Base-by-base conservation (phyloP, 2,329 filamentous ascomycete genomes). In the Sporothrix phasma region DNA sequence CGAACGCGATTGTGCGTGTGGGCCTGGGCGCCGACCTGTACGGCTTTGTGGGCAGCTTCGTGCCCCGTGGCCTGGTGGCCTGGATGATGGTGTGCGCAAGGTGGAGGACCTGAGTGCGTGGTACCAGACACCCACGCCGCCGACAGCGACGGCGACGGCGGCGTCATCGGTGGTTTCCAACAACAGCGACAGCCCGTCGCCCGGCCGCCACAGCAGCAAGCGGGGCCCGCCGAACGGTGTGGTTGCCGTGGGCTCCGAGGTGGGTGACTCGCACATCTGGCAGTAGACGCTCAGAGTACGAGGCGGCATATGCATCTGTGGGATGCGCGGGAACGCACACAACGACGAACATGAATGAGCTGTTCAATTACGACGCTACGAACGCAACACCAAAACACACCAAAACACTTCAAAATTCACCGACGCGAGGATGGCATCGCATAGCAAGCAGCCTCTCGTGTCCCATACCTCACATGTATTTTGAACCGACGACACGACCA, bases 21-120 rank as follows among this genome's bases (percentile, higher is more conserved):
- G 94, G 94, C 0, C 84, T 92, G 61, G 94, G 94, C 6, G 90
- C 91, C 60, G 81, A 88, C 64, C 80, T 92, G 0, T 97, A 97
- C 74, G 89, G 90, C 45, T 81, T 97, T 34, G 88, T 97, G 7
- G 94, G 92, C 5, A 83, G 84, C 45, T 93, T 88, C 84, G 81
- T 89, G 26, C 93, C 94, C 1, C 81, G 84, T 22, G 82, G 86
- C 2, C 73, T 97, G 17, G 88, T 97, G n/a, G 87, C 86, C 1
- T 94, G 90, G 89, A 96, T 97, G 89, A 88, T 97, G 84, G 92
- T 11, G 83, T 92, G 65, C 80, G 86, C 66, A 78, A 78, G 64
- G 84, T 87, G 17, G 80, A 84, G 62, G 79, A 84, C 72, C 74
- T 85, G 54, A 79, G 79, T 58, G 73, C 78, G 2, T 84, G 81